Conservation (phyloP, 2,329 filamentous ascomycete genomes). For the Cladosporium cucumerinum region DNA sequence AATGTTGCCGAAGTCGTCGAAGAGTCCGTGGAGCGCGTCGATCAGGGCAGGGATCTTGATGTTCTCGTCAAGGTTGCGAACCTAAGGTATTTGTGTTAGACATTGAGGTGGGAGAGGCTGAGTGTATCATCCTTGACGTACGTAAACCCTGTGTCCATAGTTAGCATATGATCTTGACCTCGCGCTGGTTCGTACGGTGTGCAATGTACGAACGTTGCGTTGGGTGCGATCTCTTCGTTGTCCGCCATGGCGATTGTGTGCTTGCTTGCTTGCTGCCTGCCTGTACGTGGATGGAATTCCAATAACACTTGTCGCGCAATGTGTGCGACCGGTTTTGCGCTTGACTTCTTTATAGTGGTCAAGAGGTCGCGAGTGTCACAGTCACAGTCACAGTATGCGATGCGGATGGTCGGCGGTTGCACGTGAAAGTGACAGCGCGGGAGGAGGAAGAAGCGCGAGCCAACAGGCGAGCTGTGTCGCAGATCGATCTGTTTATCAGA, state of each 20-base stretch:
- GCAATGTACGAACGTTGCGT: constrained; percentile 43
- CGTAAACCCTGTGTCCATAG: constrained; percentile 32
- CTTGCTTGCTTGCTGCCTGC: not conserved
- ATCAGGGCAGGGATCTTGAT: constrained; percentile 77
- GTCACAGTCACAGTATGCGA: not conserved
- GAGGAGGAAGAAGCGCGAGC: not conserved
- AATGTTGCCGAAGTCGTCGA: constrained; percentile 82
- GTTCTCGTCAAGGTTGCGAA: constrained; percentile 86
- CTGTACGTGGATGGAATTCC: not conserved
- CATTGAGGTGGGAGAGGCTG: not conserved
- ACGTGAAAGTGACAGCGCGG: not conserved
- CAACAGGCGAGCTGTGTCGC: not conserved
- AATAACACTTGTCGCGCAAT: not conserved
- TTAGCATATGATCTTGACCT: constrained; percentile 19
- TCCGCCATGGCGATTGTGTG: constrained; percentile 7
- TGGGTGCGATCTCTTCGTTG: constrained; percentile 26
- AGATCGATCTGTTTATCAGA: no score
- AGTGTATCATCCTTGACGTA: constrained; percentile 17
- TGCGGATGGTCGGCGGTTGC: not conserved
- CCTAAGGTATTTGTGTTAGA: constrained; percentile 35
- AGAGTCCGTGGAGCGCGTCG: constrained; percentile 70
- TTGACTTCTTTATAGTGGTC: not conserved
- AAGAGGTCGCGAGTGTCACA: not conserved
- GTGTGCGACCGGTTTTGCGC: not conserved
- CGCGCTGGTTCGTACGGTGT: constrained; percentile 38